Base-by-base conservation (phyloP, 352 stramenopile genomes). In the Phytopythium cucurbitacearum region DNA sequence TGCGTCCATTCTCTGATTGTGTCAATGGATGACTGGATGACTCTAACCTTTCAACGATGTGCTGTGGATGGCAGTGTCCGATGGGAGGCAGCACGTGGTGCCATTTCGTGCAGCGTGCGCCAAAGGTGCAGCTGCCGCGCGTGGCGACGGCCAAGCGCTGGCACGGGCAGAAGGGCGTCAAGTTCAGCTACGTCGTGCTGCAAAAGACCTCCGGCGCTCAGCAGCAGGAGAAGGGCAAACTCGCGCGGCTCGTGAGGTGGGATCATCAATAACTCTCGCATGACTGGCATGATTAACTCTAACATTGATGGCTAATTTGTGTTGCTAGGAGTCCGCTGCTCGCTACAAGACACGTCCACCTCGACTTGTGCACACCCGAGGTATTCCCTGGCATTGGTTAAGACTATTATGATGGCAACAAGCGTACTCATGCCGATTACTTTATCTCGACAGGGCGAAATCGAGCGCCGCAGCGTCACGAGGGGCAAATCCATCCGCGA, bases 171-270 rank as follows among this genome's bases (percentile, higher is more conserved):
- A 87, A 90, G 53, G 81, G 83, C 32, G 85, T 82, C 68, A 94
- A 94, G 67, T 92, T 94, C 48, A 92, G 81, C 40, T 94, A 94
- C 54, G 67, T 89, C 49, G 73, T 88, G 34, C 69, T 94, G 54
- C 75, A 94, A 59, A 94, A 92, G 64, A 82, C 52, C 9, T 13
- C 69, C 40, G 56, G 64, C 4, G 52, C 56, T 32, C 47, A 50
- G 7, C 57, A 63, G n/a, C 56, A 70, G 1, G 61, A 62, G 3
- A 58, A 62, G 12, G 12, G 56, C 28, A 35, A 60, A 8, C 51
- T 59, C 9, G 61, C 60, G 16, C 67, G 48, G 7, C 48, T 53
- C 15, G 16, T 53, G 39, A 62, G 76, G 72, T 83, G 62, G 16
- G 65, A 32, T 35, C 4, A 0, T 21, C 11, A 4, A 35, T 35